Percentiles rank a stretch among this genome's conserved stretches.
Evolutionary conservation across 2,329 filamentous ascomycete genomes (phyloP).

Genomic region (Colletotrichum tabaci): DNA sequence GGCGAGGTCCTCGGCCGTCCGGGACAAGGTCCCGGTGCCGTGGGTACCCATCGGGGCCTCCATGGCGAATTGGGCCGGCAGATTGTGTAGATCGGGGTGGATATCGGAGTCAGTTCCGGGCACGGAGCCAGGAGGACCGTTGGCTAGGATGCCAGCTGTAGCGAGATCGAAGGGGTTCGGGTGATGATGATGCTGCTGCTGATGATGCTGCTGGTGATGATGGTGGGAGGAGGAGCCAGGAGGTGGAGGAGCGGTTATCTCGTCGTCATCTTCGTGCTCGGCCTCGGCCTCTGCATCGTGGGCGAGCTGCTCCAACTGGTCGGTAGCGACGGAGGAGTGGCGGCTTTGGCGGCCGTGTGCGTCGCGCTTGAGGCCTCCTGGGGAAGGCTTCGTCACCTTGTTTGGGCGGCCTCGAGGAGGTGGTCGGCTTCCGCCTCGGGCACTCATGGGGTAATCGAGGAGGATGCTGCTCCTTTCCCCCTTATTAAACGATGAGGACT

Average conservation of each 20-base stretch:
- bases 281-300: slow-evolving; percentile 45
- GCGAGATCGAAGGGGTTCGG: slow-evolving; percentile 49
- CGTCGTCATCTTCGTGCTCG: slow-evolving; percentile 41
- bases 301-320: slow-evolving; percentile 52
- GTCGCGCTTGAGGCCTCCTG: slow-evolving; percentile 33
- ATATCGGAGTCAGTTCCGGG: slow-evolving; percentile 44
- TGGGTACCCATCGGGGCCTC: slow-evolving; percentile 44
- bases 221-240: slow-evolving; percentile 19
- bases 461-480: slow-evolving; percentile 12
- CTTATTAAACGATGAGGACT: slow-evolving; percentile 40
- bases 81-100: slow-evolving; percentile 47
- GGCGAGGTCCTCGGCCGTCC: slow-evolving; percentile 64
- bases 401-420: slow-evolving; percentile 55
- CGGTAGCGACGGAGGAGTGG: slow-evolving; percentile 49
- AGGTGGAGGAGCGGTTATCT: slow-evolving; percentile 33
- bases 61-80: slow-evolving; percentile 45
- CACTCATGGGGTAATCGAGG: slow-evolving; percentile 39
- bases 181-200: slow-evolving; percentile 44
- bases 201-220: slow-evolving; percentile 32
- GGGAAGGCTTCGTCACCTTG: slow-evolving; percentile 61
- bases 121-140: slow-evolving; percentile 45
- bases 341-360: slow-evolving; percentile 48
- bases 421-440: slow-evolving; percentile 45
- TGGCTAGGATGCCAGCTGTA: slow-evolving; percentile 51
- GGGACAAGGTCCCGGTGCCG: slow-evolving; percentile 33